Evolutionary conservation across 352 stramenopile species (phyloP).

Genomic region (Phytopythium chamaehyphon): DNA sequence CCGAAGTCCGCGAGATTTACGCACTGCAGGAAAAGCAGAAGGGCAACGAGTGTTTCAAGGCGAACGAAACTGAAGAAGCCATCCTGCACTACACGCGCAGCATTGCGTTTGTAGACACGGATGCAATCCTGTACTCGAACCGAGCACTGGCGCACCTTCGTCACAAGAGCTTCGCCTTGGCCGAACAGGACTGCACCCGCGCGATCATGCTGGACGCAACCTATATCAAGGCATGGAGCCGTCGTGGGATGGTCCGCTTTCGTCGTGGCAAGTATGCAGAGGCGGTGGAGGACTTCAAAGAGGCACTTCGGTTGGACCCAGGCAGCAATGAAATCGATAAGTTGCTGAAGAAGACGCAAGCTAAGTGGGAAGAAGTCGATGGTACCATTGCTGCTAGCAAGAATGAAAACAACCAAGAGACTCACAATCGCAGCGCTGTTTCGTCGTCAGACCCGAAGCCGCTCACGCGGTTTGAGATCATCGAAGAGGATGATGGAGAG

Average conservation of each 20-base stretch:
- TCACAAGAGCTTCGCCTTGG: slow-evolving; percentile 77
- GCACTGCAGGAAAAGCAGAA: slow-evolving; percentile 89
- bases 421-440: slow-evolving; percentile 1
- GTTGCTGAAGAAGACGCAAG: slow-evolving; percentile 63
- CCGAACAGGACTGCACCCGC: slow-evolving; percentile 82
- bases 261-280: slow-evolving; percentile 82
- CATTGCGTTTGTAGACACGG: slow-evolving; percentile 74
- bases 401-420: slow-evolving; percentile 14
- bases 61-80: slow-evolving; percentile 81
- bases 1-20: slow-evolving; percentile 46
- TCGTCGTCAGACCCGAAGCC: slow-evolving; percentile 13
- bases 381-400: slow-evolving; percentile 19
- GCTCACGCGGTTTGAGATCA: slow-evolving; percentile 51
- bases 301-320: slow-evolving; percentile 60
- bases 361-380: slow-evolving; percentile 71
- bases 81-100: slow-evolving; percentile 88
- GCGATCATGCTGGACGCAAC: slow-evolving; percentile 73
- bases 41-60: slow-evolving; percentile 91
- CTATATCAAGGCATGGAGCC: slow-evolving; percentile 86
- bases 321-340: slow-evolving; percentile 72
- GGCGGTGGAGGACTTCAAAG: slow-evolving; percentile 78
- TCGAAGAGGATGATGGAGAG: slow-evolving; percentile 23
- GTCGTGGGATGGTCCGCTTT: slow-evolving; percentile 87
- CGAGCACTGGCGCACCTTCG: slow-evolving; percentile 78
- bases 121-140: slow-evolving; percentile 85